Percentiles rank a stretch among this genome's conserved stretches.
phyloP scores from a whole-genome alignment of 1,139 yeast genomes.

The Hanseniaspora uvarum region DNA sequence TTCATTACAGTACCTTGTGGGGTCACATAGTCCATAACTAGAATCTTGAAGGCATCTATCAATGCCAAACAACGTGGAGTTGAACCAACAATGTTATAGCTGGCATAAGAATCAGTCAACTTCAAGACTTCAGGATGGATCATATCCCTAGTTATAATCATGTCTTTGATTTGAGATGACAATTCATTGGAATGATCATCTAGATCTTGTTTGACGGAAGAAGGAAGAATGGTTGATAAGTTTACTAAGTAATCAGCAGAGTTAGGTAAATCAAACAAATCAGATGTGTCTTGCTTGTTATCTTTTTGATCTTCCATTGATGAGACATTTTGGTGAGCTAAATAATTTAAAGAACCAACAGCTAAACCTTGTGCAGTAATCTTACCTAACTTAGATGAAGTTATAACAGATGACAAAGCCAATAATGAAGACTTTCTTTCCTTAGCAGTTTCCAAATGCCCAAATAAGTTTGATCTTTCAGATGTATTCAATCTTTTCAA shows the following conservation, averaged over 20 bases:
- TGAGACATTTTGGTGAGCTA: conserved; percentile 30
- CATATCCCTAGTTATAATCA: conserved; percentile 36
- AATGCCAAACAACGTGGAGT: conserved; percentile 74
- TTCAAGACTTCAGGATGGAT: conserved; percentile 82
- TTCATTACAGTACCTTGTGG: conserved; percentile 79
- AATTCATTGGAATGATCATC: conserved; percentile 25
- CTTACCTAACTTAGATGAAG: conserved; percentile 28
- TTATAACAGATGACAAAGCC: conserved; percentile 32
- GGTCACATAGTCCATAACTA: conserved; percentile 69
- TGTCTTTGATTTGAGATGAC: conserved; percentile 28
- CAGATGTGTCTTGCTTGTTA: conserved; percentile 24
- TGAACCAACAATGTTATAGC: conserved; percentile 82
- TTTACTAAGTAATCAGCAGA: conserved; percentile 23
- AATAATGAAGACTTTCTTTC: conserved; percentile 54
- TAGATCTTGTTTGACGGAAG: conserved; percentile 15
- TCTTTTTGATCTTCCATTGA: conserved; percentile 21
- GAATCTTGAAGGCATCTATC: conserved; percentile 74
- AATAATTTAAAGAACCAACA: conserved; percentile 27
- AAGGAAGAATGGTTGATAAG: conserved; percentile 12
- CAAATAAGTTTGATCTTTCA: conserved; percentile 50
- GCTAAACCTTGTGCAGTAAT: conserved; percentile 31
- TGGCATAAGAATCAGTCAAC: conserved; percentile 69
- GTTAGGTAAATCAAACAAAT: conserved; percentile 26
- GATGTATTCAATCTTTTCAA: conserved; percentile 37
- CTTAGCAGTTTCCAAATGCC: conserved; percentile 77